A percentile compares a stretch with the other conserved stretches of the same genome.
Evolutionary conservation across 495 filamentous ascomycete genomes (phyloP).

Genomic region (Talaromyces proteolyticus): DNA sequence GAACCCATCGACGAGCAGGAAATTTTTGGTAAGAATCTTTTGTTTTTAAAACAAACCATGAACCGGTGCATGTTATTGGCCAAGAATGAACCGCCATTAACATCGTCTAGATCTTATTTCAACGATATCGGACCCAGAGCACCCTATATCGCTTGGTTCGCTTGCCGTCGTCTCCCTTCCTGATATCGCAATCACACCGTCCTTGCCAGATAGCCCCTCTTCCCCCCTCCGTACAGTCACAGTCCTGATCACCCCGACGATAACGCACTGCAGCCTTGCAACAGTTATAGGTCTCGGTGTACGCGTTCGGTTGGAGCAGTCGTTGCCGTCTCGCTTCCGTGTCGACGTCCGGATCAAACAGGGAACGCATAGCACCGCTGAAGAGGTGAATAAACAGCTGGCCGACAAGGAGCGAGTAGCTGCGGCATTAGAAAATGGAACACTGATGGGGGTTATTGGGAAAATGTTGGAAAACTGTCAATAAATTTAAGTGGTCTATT

Average conservation of each 20-base stretch:
- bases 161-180: conserved; percentile 89
- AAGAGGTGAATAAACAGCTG: conserved; percentile 93
- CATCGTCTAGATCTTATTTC: conserved; percentile 83
- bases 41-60: conserved; percentile 4
- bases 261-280: conserved; percentile 92
- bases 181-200: conserved; percentile 75
- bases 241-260: conserved; percentile 84
- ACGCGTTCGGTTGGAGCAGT: conserved; percentile 82
- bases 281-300: conserved; percentile 96
- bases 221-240: conserved; percentile 46
- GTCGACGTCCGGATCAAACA: conserved; percentile 92
- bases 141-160: conserved; percentile 87
- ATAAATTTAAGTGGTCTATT: too few species aligned
- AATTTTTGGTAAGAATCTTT: conserved; percentile 69
- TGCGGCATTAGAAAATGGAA: conserved; percentile 90
- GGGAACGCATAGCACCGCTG: conserved; percentile 89
- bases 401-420: conserved; percentile 95
- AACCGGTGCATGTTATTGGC: too few species aligned
- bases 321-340: conserved; percentile 85
- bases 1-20: conserved; percentile 96
- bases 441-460: conserved; percentile 75
- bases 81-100: too few species aligned
- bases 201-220: conserved; percentile 39
- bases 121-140: conserved; percentile 91
- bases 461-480: conserved; percentile 90